Base-by-base conservation (phyloP, 2,329 filamentous ascomycete species). In the Fusarium virguliforme region DNA sequence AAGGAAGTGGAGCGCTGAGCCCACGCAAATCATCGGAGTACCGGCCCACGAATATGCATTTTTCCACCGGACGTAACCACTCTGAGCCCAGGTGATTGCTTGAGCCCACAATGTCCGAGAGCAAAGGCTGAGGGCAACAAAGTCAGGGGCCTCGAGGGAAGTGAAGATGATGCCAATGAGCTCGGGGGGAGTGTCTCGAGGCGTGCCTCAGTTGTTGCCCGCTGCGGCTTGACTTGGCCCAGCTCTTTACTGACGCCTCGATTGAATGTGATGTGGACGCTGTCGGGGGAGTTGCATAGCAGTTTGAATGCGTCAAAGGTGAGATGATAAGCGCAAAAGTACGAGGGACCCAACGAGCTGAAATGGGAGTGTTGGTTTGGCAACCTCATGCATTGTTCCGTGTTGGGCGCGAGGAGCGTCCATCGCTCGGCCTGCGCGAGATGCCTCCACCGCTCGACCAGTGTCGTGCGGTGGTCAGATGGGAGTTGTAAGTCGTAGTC, bases 221-320 rank as follows among this genome's bases (percentile, higher is more conserved):
- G 3, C 10, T 41, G n/a, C 4, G 28, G 13, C 2, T 3, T 37
- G 1, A 32, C n/a, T 8, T 10, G 13, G 8, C 6, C 18, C 7
- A 3, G 40, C 0, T 6, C 6, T 2, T 6, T n/a, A 3, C 26
- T 3, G 9, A 3, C 5, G 8, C 7, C 10, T 26, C 28, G n/a
- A 9, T 38, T n/a, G 1, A 41, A 4, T 0, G 22, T 7, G 6
- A 40, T 38, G 1, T 28, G 4, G 4, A 41, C 10, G 1, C 4
- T 22, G 1, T 38, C 56, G 5, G 37, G 13, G 0, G 63, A 59
- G 32, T 67, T 67, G 7, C 56, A 64, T 7, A 67, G 13, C 0
- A 50, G 8, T 9, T 62, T 64, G n/a, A 70, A 67, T 2, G 68
- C 67, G 3, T 62, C 48, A 1, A 71, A 67, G 24, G 54, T 60